phyloP scores from a whole-genome alignment of 148 eudicot genomes.

The Spergularia bocconei region DNA sequence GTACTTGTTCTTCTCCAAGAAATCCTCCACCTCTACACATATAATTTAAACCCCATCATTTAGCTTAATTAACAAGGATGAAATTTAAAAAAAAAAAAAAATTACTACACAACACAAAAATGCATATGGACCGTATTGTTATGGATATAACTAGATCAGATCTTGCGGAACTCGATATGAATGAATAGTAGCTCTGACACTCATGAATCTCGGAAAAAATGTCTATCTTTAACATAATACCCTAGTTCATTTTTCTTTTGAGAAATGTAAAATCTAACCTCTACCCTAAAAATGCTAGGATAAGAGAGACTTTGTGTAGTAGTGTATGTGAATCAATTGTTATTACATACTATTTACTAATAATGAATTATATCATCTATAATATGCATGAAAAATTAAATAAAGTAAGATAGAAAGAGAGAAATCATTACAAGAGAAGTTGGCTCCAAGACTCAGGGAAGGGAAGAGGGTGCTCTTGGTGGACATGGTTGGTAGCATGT shows the following conservation, averaged over 20 bases:
- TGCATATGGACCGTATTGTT: too few species aligned
- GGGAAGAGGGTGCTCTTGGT: slow-evolving; percentile 31
- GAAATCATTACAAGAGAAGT: slow-evolving; percentile 61
- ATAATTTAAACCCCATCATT: not conserved
- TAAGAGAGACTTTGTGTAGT: not conserved
- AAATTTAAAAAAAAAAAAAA: not conserved
- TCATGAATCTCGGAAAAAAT: too few species aligned
- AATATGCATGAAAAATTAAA: not conserved
- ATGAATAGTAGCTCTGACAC: too few species aligned
- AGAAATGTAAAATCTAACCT: not conserved
- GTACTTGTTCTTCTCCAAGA: slow-evolving; percentile 45
- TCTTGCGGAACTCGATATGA: not conserved
- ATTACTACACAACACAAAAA: too few species aligned
- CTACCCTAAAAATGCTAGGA: not conserved
- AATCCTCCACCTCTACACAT: slow-evolving; percentile 44
- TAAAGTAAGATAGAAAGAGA: not conserved
- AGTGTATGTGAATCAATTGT: not conserved
- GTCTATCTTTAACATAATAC: too few species aligned
- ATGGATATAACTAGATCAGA: not conserved
- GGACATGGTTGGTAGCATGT: too few species aligned
- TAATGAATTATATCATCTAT: too few species aligned
- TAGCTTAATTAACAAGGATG: not conserved
- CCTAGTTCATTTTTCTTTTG: too few species aligned
- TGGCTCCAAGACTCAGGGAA: slow-evolving; percentile 73
- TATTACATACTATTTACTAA: not conserved